Base-by-base conservation (phyloP, 257 asterid genomes). In the Capsicum rhomboideum region DNA sequence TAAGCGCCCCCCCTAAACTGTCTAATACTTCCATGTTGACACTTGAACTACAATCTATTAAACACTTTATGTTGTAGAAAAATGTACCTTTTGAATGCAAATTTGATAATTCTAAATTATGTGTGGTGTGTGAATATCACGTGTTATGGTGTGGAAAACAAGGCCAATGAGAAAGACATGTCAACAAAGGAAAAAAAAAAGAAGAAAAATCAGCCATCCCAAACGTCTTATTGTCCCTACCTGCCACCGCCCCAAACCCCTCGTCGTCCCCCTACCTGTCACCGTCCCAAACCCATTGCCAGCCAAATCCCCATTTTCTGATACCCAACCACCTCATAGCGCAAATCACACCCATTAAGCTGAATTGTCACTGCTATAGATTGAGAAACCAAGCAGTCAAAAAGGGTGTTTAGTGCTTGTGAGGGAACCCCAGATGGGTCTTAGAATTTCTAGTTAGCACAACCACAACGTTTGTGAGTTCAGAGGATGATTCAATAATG, bases 291-390 rank as follows among this genome's bases (percentile, higher is more conserved):
- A 56, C 63, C 63, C 2, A 56, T 56, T 6, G 6, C 63, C 26
- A 1, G 6, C 26, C 26, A 20, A 59, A 18, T 0, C 34, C 89
- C 84, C 86, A 69, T 89, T 74, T 86, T 89, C 85, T 79, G 56
- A 83, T 92, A 93, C 40, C 86, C 95, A 10, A 90, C 26, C 6
- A 91, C 82, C 82, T 90, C 91, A 81, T 94, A 94, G 90, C 89
- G 85, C 21, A 90, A 2, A 11, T 91, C 89, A 81, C 98, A 96
- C 9, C 97, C 98, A 8, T 4, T 86, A 0, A 94, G 86, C 88
- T 96, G 97, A 40, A 93, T 85, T 64, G 98, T 85, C 1, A 74
- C 96, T 0, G 97, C 98, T 12, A 91, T 56, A 7, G 94, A 92
- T 82, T 88, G 94, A 82, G 99, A 75, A 75, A 82, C 63, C 18